Base-by-base conservation (phyloP, 768 basidiomycete genomes). In the Panaeolus cyanescens region DNA sequence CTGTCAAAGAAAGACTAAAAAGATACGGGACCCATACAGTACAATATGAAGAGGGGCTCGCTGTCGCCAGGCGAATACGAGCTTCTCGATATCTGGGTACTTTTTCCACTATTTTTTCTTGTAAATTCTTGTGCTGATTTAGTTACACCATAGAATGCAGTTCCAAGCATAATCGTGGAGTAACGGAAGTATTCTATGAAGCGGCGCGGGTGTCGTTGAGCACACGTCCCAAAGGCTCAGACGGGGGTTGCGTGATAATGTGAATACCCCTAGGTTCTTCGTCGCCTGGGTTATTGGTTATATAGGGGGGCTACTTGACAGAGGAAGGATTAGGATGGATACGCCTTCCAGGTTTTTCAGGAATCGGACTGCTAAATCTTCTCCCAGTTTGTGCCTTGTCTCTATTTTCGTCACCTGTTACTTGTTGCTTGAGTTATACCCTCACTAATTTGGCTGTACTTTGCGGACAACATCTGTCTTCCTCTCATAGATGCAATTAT, bases 81-180 rank as follows among this genome's bases (percentile, higher is more conserved):
- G 93, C 93, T 4, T 93, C 89, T 54, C 86, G 96, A 32, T 99
- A 98, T 77, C 84, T 98, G 1, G 96, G 95, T 94, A 62, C 32
- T 85, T 79, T n/a, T 56, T 34, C 22, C 37, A 20, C 32, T 37
- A 20, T 55, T 58, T n/a, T 31, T 6, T 30, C 39, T 37, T 34
- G 32, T 31, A 33, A 32, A 31, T 22, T 34, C 55, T 53, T n/a
- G 3, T 60, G 25, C 40, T 55, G 2, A 31, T 42, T 39, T 20
- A 33, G 28, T 20, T 37, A 22, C 37, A 15, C 15, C 54, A 3
- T 68, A 97, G 96, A 99, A 80, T 98, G 96, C 71, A 96, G 95
- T 64, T 95, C 96, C 7, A 98, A 98, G 74, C 95, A 96, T 70
- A 96, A 97, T 66, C 86, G 96, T 54, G 96, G 96, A 4, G 95